Conservation (phyloP, 2,329 filamentous ascomycete genomes). For the Chalaropsis ovoidea region DNA sequence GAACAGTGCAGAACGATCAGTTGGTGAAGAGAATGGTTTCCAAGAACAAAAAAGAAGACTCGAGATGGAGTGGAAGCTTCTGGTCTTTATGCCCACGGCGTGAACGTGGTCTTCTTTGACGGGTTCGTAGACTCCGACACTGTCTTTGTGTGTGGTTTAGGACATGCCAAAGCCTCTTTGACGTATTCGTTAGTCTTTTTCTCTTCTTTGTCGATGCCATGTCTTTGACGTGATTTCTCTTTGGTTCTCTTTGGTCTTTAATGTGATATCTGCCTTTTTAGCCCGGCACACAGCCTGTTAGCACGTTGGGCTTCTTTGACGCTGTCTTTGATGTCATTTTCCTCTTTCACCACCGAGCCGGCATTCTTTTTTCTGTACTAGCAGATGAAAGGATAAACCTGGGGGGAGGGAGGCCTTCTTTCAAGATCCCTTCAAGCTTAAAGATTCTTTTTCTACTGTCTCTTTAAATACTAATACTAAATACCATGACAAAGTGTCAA, state of each 20-base stretch:
- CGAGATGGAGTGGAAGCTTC: not conserved
- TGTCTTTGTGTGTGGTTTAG: not conserved
- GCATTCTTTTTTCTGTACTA: no score
- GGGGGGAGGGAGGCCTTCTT: no score
- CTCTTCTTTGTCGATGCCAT: no score
- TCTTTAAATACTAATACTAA: not conserved
- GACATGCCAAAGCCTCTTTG: no score
- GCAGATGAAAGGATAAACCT: no score
- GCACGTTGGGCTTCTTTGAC: not conserved
- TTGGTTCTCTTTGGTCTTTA: no score
- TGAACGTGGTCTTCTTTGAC: not conserved
- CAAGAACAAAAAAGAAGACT: not conserved
- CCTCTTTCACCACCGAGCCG: no score
- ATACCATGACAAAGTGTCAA: not conserved
- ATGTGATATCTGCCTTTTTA: no score
- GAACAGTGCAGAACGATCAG: not conserved
- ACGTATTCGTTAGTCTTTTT: no score
- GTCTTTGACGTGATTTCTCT: no score
- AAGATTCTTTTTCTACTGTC: not conserved
- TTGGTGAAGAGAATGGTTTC: not conserved
- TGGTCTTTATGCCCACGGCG: not conserved
- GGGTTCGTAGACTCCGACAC: not conserved
- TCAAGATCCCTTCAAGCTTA: not conserved
- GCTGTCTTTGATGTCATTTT: no score
- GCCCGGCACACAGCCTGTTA: no score